A percentile compares a stretch with the other conserved stretches of the same genome.
These are phyloP conservation scores for Thyridium curvatum DNA, from an alignment of 2,329 filamentous ascomycete species.

Conservation along the genomic window DNA sequence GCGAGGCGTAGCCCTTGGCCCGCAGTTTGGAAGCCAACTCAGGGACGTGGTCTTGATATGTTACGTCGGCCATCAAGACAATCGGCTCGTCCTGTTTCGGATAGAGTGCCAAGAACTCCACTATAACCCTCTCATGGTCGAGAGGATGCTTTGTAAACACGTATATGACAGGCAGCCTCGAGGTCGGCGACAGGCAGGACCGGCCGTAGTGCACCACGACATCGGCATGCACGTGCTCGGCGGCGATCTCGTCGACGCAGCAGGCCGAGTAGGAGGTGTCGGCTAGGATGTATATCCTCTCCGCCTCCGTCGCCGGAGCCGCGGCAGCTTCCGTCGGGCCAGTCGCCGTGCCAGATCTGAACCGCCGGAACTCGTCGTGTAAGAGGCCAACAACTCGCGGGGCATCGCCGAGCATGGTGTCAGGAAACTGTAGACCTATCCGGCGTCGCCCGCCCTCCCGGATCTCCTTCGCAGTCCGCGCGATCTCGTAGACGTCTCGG, in stretches of 20 bases:
- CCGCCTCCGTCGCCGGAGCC: constrained; percentile 3
- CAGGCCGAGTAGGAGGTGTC: constrained; percentile 97
- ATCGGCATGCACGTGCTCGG: constrained; percentile 86
- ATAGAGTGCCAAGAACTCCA: constrained; percentile 65
- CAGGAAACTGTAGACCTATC: constrained; percentile 91
- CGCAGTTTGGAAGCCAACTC: constrained; percentile 48
- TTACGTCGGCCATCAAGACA: constrained; percentile 84
- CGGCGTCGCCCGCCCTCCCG: constrained; percentile 63
- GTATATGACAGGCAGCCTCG: constrained; percentile 80
- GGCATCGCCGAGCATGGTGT: constrained; percentile 84
- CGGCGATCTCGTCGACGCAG: constrained; percentile 94
- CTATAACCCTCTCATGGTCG: constrained; percentile 48
- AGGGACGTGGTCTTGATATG: constrained; percentile 70
- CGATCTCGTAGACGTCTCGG: constrained; percentile 74
- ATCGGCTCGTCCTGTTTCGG: constrained; percentile 56
- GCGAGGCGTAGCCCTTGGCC: constrained; percentile 58
- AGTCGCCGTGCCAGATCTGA: not conserved
- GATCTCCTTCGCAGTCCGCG: constrained; percentile 72
- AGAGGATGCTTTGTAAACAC: constrained; percentile 76
- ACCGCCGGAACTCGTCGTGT: constrained; percentile 19
- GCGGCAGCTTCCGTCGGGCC: too few species aligned
- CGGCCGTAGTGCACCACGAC: constrained; percentile 92
- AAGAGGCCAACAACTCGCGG: constrained; percentile 70
- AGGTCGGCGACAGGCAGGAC: constrained; percentile 85
- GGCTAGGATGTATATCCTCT: constrained; percentile 72